A percentile compares a stretch with the other conserved stretches of the same genome.
Conservation (phyloP, 257 asterid species). For the Petrea volubilis region DNA sequence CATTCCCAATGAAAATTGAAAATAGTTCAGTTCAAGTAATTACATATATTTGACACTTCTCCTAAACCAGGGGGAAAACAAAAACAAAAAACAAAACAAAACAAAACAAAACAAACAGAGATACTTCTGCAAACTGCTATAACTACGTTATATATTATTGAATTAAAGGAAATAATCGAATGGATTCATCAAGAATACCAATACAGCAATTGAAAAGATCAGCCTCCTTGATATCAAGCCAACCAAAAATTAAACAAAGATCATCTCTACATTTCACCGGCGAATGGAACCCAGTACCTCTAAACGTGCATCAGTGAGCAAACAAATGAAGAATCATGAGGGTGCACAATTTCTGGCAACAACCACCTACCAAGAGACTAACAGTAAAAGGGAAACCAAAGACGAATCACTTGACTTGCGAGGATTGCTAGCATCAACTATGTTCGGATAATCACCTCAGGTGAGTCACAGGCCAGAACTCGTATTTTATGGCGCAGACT, state of each 20-base stretch:
- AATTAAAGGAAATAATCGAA: neutral
- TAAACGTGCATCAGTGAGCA: neutral
- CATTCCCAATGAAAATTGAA: too few species aligned
- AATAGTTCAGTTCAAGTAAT: too few species aligned
- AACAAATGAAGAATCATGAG: conserved; percentile 21
- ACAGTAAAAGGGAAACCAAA: conserved; percentile 1
- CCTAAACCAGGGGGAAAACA: too few species aligned
- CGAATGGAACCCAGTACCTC: conserved; percentile 6
- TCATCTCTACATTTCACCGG: neutral
- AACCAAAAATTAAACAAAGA: neutral
- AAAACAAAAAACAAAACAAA: too few species aligned
- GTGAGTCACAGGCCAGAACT: conserved; percentile 58
- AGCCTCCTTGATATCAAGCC: neutral
- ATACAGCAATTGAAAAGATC: neutral
- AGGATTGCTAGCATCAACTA: conserved; percentile 32
- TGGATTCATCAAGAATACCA: neutral
- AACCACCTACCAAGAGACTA: conserved; percentile 7
- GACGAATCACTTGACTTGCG: conserved; percentile 37
- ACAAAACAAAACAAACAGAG: too few species aligned
- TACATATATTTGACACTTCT: too few species aligned
- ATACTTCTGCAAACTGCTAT: too few species aligned
- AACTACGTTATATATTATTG: too few species aligned
- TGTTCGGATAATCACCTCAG: conserved; percentile 76
- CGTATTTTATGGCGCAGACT: conserved; percentile 52
- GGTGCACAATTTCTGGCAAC: conserved; percentile 21